Evolutionary conservation across 192 early-diverging fungal species (phyloP).

Genomic region (Cetraspora pellucida): DNA sequence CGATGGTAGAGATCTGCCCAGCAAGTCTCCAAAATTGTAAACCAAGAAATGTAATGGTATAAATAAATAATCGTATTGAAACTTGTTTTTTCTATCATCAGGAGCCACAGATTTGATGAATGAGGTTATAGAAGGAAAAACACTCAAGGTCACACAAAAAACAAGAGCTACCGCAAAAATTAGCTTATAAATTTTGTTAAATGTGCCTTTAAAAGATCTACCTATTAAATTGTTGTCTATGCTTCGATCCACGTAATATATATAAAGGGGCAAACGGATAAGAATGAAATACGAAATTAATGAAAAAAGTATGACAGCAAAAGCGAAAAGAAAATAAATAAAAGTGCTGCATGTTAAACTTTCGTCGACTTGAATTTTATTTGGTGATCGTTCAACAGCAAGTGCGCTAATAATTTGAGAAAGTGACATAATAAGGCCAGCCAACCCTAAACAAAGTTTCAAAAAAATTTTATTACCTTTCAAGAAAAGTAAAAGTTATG

Average conservation of each 20-base stretch:
- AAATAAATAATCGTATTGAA: conserved; percentile 60
- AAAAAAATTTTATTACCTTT: conserved; percentile 26
- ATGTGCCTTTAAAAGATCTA: conserved; percentile 12
- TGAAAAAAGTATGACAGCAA: conserved; percentile 44
- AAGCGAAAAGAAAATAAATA: conserved; percentile 54
- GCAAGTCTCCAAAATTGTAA: conserved; percentile 75
- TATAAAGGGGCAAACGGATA: conserved; percentile 46
- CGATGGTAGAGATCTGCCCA: conserved; percentile 59
- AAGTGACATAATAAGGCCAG: conserved; percentile 66
- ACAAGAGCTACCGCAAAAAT: conserved; percentile 58
- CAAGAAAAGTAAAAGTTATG: too few species aligned
- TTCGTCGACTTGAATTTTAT: conserved; percentile 16
- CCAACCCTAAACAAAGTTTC: conserved; percentile 44
- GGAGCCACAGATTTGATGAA: conserved; percentile 50
- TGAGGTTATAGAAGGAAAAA: conserved; percentile 78
- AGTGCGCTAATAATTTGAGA: conserved; percentile 66
- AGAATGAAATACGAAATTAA: conserved; percentile 45
- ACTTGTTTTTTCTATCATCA: conserved; percentile 33
- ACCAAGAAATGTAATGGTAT: conserved; percentile 74
- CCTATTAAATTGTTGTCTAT: conserved; percentile 30
- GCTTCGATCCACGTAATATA: conserved; percentile 35
- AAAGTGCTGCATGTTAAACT: conserved; percentile 47
- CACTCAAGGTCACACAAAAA: conserved; percentile 67
- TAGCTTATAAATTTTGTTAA: conserved; percentile 38
- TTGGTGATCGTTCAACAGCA: conserved; percentile 35